Base-by-base conservation (phyloP, 2,329 filamentous ascomycete genomes). In the Fusarium begoniae region DNA sequence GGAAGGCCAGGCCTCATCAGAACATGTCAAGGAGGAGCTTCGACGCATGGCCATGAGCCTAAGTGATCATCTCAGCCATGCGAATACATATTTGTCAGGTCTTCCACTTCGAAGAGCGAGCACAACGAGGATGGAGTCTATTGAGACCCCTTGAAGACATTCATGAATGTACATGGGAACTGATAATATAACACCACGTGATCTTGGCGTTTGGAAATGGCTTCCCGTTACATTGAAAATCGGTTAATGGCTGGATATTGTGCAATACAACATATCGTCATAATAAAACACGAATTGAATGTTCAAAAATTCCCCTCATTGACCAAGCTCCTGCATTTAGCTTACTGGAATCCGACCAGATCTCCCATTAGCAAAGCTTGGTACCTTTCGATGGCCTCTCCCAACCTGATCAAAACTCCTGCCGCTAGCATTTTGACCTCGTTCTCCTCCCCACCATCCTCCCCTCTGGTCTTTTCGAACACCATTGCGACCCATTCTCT, bases 301-400 rank as follows among this genome's bases (percentile, higher is more conserved):
- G 44, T 47, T 48, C 40, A 61, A 58, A 51, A 50, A 63, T 18
- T 20, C 12, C 26, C 24, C 32, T 37, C 44, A 24, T 43, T 40
- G 26, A 13, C 45, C 35, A 20, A 20, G 15, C 20, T 51, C 32
- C 9, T 51, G 12, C 26, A 10, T 38, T 37, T 28, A 15, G 24
- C 32, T 58, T 56, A 79, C 47, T 64, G 65, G 37, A 82, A 84
- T 4, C 83, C 84, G 56, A 90, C 84, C 84, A 90, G 81, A 70
- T 94, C 89, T 3, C 95, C 95, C 84, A 96, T 89, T 77, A 98
- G 82, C 66, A 94, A 81, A 64, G 91, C 89, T 81, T 95, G 92
- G 79, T 95, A 95, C 82, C 91, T 93, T 79, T 97, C 94, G 73
- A 96, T 90, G 14, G 94, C 91, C 82, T 98, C 95, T 53, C 91